These are phyloP conservation scores for Diddensiella transvaalensis DNA, from an alignment of 805 yeast species.

Conservation along the genomic window DNA sequence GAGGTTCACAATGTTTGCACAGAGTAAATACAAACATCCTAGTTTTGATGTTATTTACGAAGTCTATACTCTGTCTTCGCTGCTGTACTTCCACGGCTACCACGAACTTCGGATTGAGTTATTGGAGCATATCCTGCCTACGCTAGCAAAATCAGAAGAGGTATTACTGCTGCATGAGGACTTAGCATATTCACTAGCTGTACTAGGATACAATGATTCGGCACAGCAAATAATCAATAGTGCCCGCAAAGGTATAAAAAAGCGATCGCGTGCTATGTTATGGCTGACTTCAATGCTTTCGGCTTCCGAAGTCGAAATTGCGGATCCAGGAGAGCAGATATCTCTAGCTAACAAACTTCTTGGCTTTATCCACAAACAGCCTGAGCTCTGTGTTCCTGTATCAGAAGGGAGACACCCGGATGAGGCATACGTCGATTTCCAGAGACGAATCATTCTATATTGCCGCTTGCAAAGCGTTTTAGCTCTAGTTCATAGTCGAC, in stretches of 20 bases:
- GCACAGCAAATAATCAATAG: neutral
- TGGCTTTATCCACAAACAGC: neutral
- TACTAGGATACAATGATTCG: neutral
- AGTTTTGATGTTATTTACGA: neutral
- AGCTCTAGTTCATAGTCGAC: slow-evolving; percentile 1
- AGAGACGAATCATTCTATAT: neutral
- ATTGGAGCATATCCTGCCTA: neutral
- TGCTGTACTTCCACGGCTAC: slow-evolving; percentile 1
- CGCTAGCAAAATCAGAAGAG: neutral
- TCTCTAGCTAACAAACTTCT: neutral
- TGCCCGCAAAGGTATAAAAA: too few species aligned
- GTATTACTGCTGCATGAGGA: neutral
- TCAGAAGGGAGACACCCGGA: slow-evolving; percentile 1
- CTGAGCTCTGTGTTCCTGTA: neutral
- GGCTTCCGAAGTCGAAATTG: neutral
- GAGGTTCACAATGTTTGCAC: neutral
- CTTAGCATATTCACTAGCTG: neutral
- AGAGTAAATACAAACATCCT: neutral
- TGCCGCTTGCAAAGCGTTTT: neutral
- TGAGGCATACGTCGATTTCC: slow-evolving; percentile 1
- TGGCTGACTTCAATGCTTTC: neutral
- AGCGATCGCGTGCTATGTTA: neutral
- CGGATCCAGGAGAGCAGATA: neutral
- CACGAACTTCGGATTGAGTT: slow-evolving; percentile 1
- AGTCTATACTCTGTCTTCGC: neutral